Evolutionary conservation across 768 basidiomycete genomes (phyloP).

Genomic region (Wakefieldia striispora): DNA sequence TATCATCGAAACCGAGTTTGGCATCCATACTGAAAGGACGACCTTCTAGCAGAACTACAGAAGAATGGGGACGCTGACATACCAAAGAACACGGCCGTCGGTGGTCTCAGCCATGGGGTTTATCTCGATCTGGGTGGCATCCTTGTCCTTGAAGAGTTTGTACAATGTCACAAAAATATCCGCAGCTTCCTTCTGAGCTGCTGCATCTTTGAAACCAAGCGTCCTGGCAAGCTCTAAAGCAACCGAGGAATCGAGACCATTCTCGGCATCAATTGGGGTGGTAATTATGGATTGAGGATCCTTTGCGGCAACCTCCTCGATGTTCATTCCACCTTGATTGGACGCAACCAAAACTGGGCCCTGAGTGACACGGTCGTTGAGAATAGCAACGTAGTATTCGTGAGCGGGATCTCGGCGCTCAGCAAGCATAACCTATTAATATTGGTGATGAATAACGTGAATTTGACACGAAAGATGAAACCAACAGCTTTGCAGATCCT

Average conservation of each 20-base stretch:
- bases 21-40: constrained; percentile 85
- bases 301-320: constrained; percentile 97
- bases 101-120: constrained; percentile 93
- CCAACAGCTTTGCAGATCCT: constrained; percentile 92
- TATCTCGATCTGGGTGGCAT: constrained; percentile 99
- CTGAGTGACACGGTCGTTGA: constrained; percentile 89
- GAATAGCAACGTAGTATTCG: constrained; percentile 96
- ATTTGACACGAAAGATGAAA: constrained; percentile 12
- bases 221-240: constrained; percentile 82
- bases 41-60: not conserved
- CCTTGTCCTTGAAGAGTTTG: constrained; percentile 97
- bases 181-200: constrained; percentile 80
- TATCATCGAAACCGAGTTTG: constrained; percentile 99
- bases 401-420: constrained; percentile 91
- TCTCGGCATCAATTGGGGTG: constrained; percentile 82
- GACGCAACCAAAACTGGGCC: constrained; percentile 94
- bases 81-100: constrained; percentile 94
- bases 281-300: constrained; percentile 95
- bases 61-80: constrained; percentile 21
- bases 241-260: constrained; percentile 69
- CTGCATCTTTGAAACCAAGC: constrained; percentile 79
- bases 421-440: constrained; percentile 88
- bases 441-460: constrained; percentile 10
- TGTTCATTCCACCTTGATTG: constrained; percentile 98
- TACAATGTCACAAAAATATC: constrained; percentile 93